phyloP scores from a whole-genome alignment of 1,284 basidiomycete species.

The Leccinum insolens region DNA sequence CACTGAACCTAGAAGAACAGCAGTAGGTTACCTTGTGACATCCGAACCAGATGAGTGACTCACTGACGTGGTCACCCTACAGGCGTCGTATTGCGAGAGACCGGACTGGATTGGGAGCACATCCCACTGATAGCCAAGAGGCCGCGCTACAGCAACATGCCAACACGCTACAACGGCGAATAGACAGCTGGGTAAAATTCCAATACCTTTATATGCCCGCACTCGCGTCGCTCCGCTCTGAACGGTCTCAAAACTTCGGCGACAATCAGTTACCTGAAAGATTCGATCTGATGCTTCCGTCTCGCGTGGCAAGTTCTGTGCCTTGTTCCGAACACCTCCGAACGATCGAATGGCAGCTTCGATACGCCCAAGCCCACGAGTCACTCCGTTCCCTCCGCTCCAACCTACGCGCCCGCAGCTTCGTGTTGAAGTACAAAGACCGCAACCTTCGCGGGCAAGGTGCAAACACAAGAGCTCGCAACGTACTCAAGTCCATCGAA shows the following conservation, averaged over 20 bases:
- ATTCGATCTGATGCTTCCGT: neutral
- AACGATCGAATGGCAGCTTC: slow-evolving; percentile 1
- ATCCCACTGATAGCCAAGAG: neutral
- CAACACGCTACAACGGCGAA: neutral
- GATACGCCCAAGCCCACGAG: neutral
- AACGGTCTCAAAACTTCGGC: neutral
- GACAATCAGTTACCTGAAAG: neutral
- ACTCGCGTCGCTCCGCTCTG: neutral
- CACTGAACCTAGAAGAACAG: neutral
- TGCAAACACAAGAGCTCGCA: neutral
- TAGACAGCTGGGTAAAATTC: slow-evolving; percentile 1
- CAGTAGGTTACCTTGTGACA: neutral
- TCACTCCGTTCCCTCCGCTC: neutral
- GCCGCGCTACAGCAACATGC: neutral
- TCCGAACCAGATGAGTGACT: neutral
- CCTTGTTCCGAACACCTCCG: neutral
- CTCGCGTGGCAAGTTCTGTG: neutral
- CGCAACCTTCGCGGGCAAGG: slow-evolving; percentile 1
- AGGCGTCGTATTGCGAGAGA: neutral
- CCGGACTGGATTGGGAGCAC: neutral
- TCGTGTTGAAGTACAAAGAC: slow-evolving; percentile 12
- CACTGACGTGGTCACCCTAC: neutral
- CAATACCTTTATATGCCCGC: neutral
- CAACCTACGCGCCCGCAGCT: neutral
- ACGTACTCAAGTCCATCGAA: neutral